Conservation (phyloP, 345 rosid genomes). For the Passiflora organensis region DNA sequence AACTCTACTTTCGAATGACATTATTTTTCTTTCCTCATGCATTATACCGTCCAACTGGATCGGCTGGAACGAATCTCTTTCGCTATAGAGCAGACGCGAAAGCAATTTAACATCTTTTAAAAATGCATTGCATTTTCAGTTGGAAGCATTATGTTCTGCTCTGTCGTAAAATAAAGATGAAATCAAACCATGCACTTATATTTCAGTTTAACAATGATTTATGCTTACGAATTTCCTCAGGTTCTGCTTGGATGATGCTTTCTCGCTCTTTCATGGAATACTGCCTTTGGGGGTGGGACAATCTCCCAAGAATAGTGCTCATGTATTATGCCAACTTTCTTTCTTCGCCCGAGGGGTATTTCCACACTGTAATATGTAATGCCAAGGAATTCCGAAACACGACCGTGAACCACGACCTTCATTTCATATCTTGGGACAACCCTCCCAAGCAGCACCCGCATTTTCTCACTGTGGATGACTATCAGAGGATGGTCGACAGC, state of each 20-base stretch:
- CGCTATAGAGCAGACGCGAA: too few species aligned
- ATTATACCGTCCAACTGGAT: too few species aligned
- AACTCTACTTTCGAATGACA: too few species aligned
- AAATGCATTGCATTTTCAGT: neutral
- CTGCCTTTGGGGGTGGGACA: conserved; percentile 88
- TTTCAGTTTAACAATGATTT: conserved; percentile 6
- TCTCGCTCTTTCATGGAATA: conserved; percentile 78
- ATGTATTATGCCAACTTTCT: conserved; percentile 91
- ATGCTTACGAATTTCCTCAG: conserved; percentile 26
- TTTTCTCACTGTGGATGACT: conserved; percentile 60
- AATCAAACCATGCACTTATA: too few species aligned
- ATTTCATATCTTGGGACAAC: conserved; percentile 91
- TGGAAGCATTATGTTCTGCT: neutral
- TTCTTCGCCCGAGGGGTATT: conserved; percentile 90
- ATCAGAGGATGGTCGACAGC: conserved; percentile 62
- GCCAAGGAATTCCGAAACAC: conserved; percentile 62
- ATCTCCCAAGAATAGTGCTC: conserved; percentile 67
- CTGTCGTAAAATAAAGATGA: too few species aligned
- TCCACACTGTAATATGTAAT: conserved; percentile 89
- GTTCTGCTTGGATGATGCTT: conserved; percentile 96
- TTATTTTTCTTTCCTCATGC: too few species aligned
- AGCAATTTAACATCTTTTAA: too few species aligned
- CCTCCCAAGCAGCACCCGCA: conserved; percentile 94
- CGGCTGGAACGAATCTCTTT: too few species aligned
- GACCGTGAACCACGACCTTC: conserved; percentile 81